Percentiles rank a stretch among this genome's conserved stretches.
These are phyloP conservation scores for Suillus decipiens DNA, from an alignment of 768 basidiomycete species.

Conservation along the genomic window DNA sequence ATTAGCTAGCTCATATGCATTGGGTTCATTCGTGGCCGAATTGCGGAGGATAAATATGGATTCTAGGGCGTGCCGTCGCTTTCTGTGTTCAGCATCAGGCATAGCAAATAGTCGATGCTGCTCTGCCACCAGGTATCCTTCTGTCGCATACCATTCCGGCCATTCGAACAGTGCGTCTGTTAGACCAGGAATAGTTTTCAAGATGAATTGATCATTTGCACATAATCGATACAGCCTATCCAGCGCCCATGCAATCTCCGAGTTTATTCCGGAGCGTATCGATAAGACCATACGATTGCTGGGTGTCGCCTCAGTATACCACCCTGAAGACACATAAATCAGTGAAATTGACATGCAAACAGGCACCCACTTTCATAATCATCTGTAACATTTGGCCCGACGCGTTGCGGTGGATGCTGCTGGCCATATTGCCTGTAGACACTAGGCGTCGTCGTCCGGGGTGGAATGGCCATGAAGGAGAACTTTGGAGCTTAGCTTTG, in stretches of 20 bases:
- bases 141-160: constrained; percentile 80
- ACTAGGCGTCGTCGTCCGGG: constrained; percentile 23
- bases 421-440: constrained; percentile 30
- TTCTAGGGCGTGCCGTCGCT: constrained; percentile 79
- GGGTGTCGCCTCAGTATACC: constrained; percentile 80
- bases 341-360: constrained; percentile 4
- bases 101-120: constrained; percentile 55
- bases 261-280: constrained; percentile 76
- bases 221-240: constrained; percentile 83
- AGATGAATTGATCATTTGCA: constrained; percentile 73
- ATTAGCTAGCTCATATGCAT: constrained; percentile 58
- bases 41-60: constrained; percentile 89
- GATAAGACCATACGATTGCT: constrained; percentile 92
- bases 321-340: constrained; percentile 48
- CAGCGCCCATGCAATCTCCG: constrained; percentile 88
- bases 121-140: constrained; percentile 55
- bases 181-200: constrained; percentile 74
- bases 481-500: constrained; percentile 11
- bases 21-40: constrained; percentile 67
- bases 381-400: constrained; percentile 55
- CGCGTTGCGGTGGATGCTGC: constrained; percentile 20
- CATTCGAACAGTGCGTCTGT: constrained; percentile 84
- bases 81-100: constrained; percentile 48
- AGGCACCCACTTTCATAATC: constrained; percentile 71
- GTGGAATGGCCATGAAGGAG: constrained; percentile 31